Evolutionary conservation across 495 filamentous ascomycete genomes (phyloP).

Genomic region (Cercophora samala): DNA sequence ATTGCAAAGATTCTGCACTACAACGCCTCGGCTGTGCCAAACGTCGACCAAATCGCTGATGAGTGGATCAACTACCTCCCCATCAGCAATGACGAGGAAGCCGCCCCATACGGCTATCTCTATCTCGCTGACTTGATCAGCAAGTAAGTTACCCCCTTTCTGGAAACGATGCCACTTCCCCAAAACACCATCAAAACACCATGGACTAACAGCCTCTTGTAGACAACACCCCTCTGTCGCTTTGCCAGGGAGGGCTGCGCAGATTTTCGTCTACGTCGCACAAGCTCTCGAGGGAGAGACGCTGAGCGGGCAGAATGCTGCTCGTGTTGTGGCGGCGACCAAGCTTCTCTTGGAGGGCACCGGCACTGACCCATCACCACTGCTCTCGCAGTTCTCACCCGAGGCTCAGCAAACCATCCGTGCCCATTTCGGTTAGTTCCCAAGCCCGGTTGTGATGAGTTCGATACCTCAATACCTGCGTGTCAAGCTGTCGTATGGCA

Average conservation of each 20-base stretch:
- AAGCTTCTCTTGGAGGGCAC: constrained; percentile 69
- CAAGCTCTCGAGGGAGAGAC: constrained; percentile 89
- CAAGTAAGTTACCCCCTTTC: constrained; percentile 64
- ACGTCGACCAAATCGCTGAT: constrained; percentile 65
- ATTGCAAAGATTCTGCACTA: constrained; percentile 95
- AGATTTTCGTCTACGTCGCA: constrained; percentile 76
- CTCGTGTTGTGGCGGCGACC: constrained; percentile 66
- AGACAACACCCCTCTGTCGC: constrained; percentile 87
- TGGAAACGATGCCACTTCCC: no score
- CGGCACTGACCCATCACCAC: constrained; percentile 63
- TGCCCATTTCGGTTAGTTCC: constrained; percentile 60
- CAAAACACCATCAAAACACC: not conserved
- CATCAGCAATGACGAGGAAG: constrained; percentile 93
- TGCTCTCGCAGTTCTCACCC: constrained; percentile 64
- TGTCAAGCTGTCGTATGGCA: not conserved
- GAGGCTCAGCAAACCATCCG: constrained; percentile 75
- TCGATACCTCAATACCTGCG: not conserved
- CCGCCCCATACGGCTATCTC: constrained; percentile 91
- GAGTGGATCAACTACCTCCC: constrained; percentile 90
- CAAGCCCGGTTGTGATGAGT: not conserved
- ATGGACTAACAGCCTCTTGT: constrained; percentile 4
- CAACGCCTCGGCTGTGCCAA: constrained; percentile 69
- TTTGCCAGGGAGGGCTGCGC: constrained; percentile 65
- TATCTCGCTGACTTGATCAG: constrained; percentile 90
- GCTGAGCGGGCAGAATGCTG: constrained; percentile 74